Percentiles rank a stretch among this genome's conserved stretches.
phyloP scores from a whole-genome alignment of 495 filamentous ascomycete species.

The Hypoxylon rickii region DNA sequence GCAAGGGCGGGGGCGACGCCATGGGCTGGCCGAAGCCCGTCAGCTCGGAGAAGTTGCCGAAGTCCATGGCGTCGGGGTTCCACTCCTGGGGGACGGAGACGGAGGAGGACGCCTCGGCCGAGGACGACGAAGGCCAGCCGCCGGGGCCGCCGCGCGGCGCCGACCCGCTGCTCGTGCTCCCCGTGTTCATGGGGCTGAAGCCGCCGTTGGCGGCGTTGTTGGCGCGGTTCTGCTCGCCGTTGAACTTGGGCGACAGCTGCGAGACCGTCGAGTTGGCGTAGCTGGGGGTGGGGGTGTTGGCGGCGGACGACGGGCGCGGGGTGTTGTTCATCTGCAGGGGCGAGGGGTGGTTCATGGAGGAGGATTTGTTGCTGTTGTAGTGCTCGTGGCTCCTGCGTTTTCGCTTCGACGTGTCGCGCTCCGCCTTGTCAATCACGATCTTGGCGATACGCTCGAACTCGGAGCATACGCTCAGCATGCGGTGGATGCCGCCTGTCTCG shows the following conservation, averaged over 20 bases:
- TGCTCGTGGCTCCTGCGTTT: constrained; percentile 76
- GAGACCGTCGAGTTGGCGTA: constrained; percentile 26
- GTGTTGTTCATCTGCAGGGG: constrained; percentile 19
- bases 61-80: constrained; percentile 40
- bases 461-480: constrained; percentile 89
- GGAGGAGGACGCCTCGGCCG: no score
- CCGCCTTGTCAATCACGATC: constrained; percentile 86
- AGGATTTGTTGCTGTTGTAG: constrained; percentile 4
- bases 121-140: no score
- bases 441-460: constrained; percentile 96
- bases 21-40: constrained; percentile 49
- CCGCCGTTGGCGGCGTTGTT: constrained; percentile 36
- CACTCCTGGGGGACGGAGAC: constrained; percentile 15
- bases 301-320: constrained; percentile 26
- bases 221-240: constrained; percentile 43
- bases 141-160: constrained; percentile 29
- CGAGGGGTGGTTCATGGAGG: constrained; percentile 22
- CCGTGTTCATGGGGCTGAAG: constrained; percentile 44
- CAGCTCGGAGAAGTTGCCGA: constrained; percentile 55
- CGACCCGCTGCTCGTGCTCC: constrained; percentile 30
- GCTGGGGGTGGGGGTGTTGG: constrained; percentile 37
- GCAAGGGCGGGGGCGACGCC: constrained; percentile 46
- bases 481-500: constrained; percentile 82
- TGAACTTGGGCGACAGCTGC: constrained; percentile 48
- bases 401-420: constrained; percentile 76